Conservation (phyloP, 2,329 filamentous ascomycete species). For the Colletotrichum navitas region DNA sequence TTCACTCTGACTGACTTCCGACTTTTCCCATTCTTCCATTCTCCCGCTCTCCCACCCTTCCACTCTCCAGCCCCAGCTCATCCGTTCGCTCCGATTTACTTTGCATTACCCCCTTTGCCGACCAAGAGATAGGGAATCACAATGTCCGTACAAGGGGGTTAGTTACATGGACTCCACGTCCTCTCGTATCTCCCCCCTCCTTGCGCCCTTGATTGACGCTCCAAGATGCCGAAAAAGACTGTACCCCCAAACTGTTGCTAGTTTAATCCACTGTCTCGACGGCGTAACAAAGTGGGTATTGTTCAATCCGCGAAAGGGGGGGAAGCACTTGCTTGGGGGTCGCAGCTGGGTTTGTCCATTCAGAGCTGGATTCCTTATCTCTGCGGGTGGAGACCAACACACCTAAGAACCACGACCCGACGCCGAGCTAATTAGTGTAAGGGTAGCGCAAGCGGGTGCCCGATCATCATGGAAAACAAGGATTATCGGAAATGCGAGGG, state of each 20-base stretch:
- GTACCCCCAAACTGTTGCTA: constrained; percentile 3
- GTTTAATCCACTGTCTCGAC: neutral
- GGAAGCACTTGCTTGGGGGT: constrained; percentile 9
- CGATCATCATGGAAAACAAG: neutral
- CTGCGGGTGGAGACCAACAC: constrained; percentile 27
- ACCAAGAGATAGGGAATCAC: constrained; percentile 1
- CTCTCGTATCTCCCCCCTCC: neutral
- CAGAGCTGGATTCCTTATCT: constrained; percentile 36
- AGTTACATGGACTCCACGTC: neutral
- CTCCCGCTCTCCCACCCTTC: neutral
- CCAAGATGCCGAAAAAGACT: neutral
- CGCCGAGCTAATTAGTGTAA: constrained; percentile 10
- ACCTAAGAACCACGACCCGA: constrained; percentile 4
- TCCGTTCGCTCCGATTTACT: neutral
- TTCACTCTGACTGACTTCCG: constrained; percentile 2
- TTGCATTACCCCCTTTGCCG: neutral
- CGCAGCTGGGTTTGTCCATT: constrained; percentile 12
- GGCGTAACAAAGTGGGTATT: constrained; percentile 32
- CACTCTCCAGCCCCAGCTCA: neutral
- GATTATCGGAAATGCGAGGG: neutral
- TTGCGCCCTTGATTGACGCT: neutral
- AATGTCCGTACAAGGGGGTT: neutral
- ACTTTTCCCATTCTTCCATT: neutral
- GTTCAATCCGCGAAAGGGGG: neutral
- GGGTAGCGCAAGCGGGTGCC: neutral